phyloP scores from a whole-genome alignment of 331 rosid species.

The Arachis monticola region DNA sequence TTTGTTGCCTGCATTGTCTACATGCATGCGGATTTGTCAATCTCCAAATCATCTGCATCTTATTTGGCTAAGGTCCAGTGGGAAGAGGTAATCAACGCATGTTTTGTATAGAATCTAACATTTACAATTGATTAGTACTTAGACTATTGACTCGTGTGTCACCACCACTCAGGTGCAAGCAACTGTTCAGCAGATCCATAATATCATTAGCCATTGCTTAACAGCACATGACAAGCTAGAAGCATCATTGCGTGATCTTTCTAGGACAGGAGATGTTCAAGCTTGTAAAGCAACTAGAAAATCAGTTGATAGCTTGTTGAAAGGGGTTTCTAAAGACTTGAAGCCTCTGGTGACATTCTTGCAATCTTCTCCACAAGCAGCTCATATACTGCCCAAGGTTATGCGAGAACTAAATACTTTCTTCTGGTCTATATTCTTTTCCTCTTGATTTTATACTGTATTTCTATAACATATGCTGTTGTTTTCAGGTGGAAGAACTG shows the following conservation, averaged over 20 bases:
- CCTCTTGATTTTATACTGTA: conserved; percentile 4
- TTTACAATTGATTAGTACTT: conserved; percentile 29
- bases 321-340: conserved; percentile 87
- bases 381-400: conserved; percentile 87
- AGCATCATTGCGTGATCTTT: conserved; percentile 85
- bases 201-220: conserved; percentile 67
- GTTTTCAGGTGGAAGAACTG: conserved; percentile 86
- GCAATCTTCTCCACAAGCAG: conserved; percentile 86
- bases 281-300: conserved; percentile 89
- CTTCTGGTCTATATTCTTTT: conserved; percentile 13
- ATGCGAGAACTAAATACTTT: conserved; percentile 8
- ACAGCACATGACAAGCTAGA: conserved; percentile 76
- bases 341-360: conserved; percentile 65
- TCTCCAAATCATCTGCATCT: conserved; percentile 91
- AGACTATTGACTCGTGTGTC: conserved; percentile 27
- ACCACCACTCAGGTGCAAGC: conserved; percentile 73
- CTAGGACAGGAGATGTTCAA: conserved; percentile 90
- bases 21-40: conserved; percentile 83
- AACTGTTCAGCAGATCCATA: conserved; percentile 61
- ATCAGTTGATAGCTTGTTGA: conserved; percentile 79
- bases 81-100: conserved; percentile 79
- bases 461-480: conserved; percentile 10
- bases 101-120: conserved; percentile 17
- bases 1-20: conserved; percentile 78
- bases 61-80: conserved; percentile 92